phyloP scores from a whole-genome alignment of 176 grass and related monocot species.

The Dactylis glomerata region DNA sequence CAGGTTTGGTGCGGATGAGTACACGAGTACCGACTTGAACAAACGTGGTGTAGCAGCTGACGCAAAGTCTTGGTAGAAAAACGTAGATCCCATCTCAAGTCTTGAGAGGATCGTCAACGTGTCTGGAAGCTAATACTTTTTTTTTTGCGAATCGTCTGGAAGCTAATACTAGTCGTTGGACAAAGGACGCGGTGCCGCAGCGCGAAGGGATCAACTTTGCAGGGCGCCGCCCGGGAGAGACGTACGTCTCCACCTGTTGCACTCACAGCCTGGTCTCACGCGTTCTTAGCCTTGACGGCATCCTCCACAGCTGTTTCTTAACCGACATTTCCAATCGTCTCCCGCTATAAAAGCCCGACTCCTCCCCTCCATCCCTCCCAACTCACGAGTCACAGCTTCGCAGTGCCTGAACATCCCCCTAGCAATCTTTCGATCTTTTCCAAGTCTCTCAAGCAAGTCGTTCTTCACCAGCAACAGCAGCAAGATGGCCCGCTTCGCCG shows the following conservation, averaged over 20 bases:
- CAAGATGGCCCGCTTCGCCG: slow-evolving; percentile 2
- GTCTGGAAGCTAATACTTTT: too few relatives aligned
- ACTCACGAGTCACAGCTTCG: too few relatives aligned
- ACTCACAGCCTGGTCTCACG: background rate
- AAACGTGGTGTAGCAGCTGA: background rate
- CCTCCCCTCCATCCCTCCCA: too few relatives aligned
- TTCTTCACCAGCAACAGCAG: background rate
- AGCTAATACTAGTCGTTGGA: too few relatives aligned
- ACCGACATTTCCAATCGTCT: background rate
- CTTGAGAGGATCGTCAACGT: background rate
- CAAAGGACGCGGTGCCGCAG: background rate
- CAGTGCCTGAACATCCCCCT: too few relatives aligned
- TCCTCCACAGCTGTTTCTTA: background rate
- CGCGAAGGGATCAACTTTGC: background rate
- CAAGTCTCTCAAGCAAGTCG: too few relatives aligned
- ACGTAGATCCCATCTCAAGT: background rate
- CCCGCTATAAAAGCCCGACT: background rate
- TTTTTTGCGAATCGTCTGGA: too few relatives aligned
- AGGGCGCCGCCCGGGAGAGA: background rate
- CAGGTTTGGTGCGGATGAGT: background rate
- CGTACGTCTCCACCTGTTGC: background rate
- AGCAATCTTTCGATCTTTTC: too few relatives aligned
- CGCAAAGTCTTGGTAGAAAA: background rate
- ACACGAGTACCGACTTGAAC: background rate
- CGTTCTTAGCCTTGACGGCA: background rate